Evolutionary conservation across 2,329 filamentous ascomycete genomes (phyloP), one percentile per base, ranked within the genome.

Genomic region (Penicillium sp.): DNA sequence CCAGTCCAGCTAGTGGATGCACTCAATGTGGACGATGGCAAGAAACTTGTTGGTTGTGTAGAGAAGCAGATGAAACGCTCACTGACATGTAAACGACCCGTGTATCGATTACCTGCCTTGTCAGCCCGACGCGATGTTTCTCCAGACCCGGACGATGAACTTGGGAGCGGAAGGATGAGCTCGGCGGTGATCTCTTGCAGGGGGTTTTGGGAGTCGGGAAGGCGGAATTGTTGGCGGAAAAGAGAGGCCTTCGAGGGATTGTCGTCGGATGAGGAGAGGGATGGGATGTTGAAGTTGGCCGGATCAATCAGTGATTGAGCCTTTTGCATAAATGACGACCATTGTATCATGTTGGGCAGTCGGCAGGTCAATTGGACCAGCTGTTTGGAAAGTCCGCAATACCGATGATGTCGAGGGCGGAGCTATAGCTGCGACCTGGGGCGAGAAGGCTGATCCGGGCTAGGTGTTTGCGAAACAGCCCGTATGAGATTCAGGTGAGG

Each of bases 61-160:
- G 92, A 97, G 79, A 99, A 99, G 81, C 92, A 97, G 66, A 99
- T 86, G 76, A 89, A 99, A 65, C 89, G 85, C 77, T 99, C 93
- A 73, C 92, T 97, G 60, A 99, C 80, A 73, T 99, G 93, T 50
- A 99, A 84, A 74, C 92, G 92, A 49, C 94, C 94, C 23, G 88
- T 87, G 78, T 99, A 97, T 71, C 92, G 89, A 76, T 89, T 96
- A 64, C 91, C 90, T 65, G 69, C 55, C 29, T 85, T 82, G 55
- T 87, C 86, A 53, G 77, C 65, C 54, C 83, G 81, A 63, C 84
- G 84, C 61, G 65, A 53, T 14, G 71, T 68, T 65, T 90, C 89
- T 57, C 88, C 87, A 47, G 87, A 84, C 57, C 82, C 86, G 57
- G 69, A 54, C 2, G 68, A 60, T 3, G 68, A 67, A 74, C 88